Percentiles rank a stretch among this genome's conserved stretches.
These are phyloP conservation scores for Gynostemma pentaphyllum DNA, from an alignment of 306 rosid species.

Conservation along the genomic window DNA sequence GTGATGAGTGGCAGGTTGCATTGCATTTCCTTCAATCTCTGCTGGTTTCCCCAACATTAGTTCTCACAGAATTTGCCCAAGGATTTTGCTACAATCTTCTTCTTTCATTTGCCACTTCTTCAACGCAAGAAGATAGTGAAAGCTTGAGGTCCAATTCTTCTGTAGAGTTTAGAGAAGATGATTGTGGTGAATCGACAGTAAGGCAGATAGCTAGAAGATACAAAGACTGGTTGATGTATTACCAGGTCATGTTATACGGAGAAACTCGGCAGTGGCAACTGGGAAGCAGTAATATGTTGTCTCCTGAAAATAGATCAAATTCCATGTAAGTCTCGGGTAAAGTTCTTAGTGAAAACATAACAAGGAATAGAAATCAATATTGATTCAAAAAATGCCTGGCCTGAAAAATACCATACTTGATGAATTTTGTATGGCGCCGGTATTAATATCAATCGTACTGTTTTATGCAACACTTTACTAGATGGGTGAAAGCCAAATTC, in stretches of 20 bases:
- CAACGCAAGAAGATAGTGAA: conserved; percentile 7
- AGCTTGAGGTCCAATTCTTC: conserved; percentile 15
- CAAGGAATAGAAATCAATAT: neutral
- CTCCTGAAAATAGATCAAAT: conserved; percentile 16
- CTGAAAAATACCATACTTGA: neutral
- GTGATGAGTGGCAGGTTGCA: conserved; percentile 74
- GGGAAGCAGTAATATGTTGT: conserved; percentile 18
- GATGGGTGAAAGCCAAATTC: neutral
- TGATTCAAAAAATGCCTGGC: neutral
- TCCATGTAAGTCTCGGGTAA: conserved; percentile 33
- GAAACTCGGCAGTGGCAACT: conserved; percentile 35
- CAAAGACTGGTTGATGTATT: conserved; percentile 58
- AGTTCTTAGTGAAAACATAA: neutral
- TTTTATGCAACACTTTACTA: neutral
- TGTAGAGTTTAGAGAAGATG: conserved; percentile 19
- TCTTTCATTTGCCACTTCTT: conserved; percentile 9
- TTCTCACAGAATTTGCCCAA: conserved; percentile 46
- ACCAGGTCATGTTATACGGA: conserved; percentile 64
- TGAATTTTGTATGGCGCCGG: neutral
- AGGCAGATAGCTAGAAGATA: conserved; percentile 50
- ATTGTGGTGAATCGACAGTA: conserved; percentile 18
- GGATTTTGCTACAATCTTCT: conserved; percentile 41
- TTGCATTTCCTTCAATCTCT: conserved; percentile 71
- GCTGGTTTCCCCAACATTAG: conserved; percentile 47
- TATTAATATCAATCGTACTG: neutral